Evolutionary conservation across 2,329 filamentous ascomycete genomes (phyloP).

Genomic region (Trichoderma afroharzianum): DNA sequence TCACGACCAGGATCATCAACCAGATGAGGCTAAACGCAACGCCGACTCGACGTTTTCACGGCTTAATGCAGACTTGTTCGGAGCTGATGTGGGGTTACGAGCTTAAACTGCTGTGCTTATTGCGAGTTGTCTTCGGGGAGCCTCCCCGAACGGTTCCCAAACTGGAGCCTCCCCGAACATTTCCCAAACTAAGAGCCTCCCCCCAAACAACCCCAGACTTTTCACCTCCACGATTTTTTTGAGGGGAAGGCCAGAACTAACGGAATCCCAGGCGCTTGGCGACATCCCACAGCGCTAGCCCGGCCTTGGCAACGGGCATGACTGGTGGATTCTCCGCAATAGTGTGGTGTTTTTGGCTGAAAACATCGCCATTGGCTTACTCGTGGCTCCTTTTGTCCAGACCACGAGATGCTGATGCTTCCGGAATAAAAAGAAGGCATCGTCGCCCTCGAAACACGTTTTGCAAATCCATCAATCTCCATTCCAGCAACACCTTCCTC

Average conservation of each 20-base stretch:
- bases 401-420: background rate
- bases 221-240: background rate
- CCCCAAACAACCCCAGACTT: background rate
- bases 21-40: background rate
- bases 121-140: background rate
- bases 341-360: background rate
- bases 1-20: background rate
- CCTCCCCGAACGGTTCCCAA: background rate
- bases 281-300: background rate
- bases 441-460: background rate
- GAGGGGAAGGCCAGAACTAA: background rate
- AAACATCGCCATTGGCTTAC: background rate
- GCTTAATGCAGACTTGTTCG: background rate
- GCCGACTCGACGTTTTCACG: background rate
- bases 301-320: background rate
- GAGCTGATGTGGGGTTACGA: constrained; percentile 6
- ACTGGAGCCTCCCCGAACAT: background rate
- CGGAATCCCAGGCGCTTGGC: background rate
- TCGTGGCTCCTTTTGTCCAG: background rate
- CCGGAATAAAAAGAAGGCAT: background rate
- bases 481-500: background rate
- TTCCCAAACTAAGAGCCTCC: background rate
- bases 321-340: background rate
- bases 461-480: background rate
- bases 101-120: background rate